A percentile compares a stretch with the other conserved stretches of the same genome.
These are phyloP conservation scores for Metarhizium robertsii DNA, from an alignment of 2,329 filamentous ascomycete species.

Conservation along the genomic window DNA sequence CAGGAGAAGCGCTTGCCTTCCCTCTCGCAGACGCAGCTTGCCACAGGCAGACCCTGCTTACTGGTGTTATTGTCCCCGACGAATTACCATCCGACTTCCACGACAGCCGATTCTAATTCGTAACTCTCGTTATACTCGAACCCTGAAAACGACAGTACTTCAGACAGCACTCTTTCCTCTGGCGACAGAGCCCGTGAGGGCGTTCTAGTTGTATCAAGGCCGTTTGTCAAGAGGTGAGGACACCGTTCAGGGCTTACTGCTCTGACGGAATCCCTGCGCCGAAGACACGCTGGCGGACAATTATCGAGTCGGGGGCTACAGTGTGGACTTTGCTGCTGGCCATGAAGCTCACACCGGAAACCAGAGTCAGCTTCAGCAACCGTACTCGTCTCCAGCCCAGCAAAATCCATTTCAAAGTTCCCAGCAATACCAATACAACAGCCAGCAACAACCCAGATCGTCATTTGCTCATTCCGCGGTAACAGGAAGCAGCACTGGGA, in stretches of 20 bases:
- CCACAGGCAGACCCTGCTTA: neutral
- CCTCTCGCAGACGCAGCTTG: neutral
- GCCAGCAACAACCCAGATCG: constrained; percentile 24
- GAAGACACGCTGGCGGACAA: constrained; percentile 64
- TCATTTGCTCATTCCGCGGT: constrained; percentile 38
- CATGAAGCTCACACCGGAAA: constrained; percentile 57
- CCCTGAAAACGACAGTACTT: neutral
- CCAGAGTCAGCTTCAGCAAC: constrained; percentile 54
- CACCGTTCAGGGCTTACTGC: constrained; percentile 66
- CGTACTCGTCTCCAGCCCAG: constrained; percentile 43
- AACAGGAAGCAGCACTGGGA: constrained; percentile 23
- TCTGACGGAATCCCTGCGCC: constrained; percentile 69
- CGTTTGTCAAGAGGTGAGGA: constrained; percentile 53
- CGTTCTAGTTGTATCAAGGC: constrained; percentile 41
- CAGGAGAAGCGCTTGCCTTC: neutral
- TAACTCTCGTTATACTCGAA: neutral
- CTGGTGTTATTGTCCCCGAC: neutral
- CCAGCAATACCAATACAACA: constrained; percentile 8
- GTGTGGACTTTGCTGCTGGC: constrained; percentile 60
- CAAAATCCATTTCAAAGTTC: constrained; percentile 13
- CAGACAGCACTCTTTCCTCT: constrained; percentile 9
- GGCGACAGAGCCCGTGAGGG: constrained; percentile 43
- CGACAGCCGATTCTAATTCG: constrained; percentile 3
- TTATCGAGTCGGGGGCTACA: constrained; percentile 65
- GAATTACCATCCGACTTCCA: constrained; percentile 3